Base-by-base conservation (phyloP, 306 rosid genomes). In the Neltuma alba region DNA sequence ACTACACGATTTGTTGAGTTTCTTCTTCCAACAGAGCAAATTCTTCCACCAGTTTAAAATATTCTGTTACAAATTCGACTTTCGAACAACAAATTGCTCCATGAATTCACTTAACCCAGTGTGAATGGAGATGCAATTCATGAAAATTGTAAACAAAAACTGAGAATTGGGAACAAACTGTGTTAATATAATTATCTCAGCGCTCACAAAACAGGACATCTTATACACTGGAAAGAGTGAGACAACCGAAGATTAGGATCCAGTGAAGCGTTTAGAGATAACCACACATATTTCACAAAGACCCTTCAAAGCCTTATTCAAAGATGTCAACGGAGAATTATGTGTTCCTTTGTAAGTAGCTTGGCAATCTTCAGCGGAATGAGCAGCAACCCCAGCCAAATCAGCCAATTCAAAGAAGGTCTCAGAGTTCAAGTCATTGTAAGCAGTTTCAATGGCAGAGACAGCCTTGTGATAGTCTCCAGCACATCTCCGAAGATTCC, bases 231-330 rank as follows among this genome's bases (percentile, higher is more conserved):
- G 25, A 44, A 55, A 44, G 13, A 27, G 55, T 47, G 38, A 47
- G 41, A 67, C 6, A 44, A 41, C 31, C 12, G 27, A 3, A 16
- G 28, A 70, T 62, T 74, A 78, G 50, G 66, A 41, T 7, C 54
- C 42, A 6, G 75, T 74, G 70, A 85, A 77, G 55, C 82, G 81
- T 42, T 87, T 72, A 58, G 91, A 85, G n/a, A 87, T 70, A 47
- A 47, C 87, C 2, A 67, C 70, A 78, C 91, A 87, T 70, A 89
- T 85, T 80, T 89, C 84, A 66, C 88, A 83, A 44, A 89, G 82
- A 31, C 77, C 78, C 70, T 61, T 80, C 12, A 85, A 70, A 38
- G 48, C 83, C 31, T 40, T 62, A 23, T 85, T 87, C 80, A 77
- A 75, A 58, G 70, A 66, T 28, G 72, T 18, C 6, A 85, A 68